Percentiles rank a stretch among this genome's conserved stretches.
Conservation (phyloP, 1,284 basidiomycete species). For the Tremellales sp. region DNA sequence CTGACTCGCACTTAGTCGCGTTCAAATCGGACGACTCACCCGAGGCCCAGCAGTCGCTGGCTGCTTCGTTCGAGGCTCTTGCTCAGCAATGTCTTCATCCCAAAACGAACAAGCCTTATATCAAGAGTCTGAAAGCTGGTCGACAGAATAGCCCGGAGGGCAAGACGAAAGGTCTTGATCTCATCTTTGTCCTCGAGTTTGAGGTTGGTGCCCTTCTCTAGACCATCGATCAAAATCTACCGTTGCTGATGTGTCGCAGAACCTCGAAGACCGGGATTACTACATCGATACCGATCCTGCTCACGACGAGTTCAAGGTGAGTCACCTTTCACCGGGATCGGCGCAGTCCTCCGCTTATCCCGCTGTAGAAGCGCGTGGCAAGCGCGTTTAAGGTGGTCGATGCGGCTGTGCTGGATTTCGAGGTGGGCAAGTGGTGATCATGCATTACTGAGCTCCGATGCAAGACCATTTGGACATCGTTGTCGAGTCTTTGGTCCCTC, state of each 20-base stretch:
- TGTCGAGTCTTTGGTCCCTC: too few relatives aligned
- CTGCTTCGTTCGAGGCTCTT: conserved; percentile 24
- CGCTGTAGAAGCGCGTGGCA: conserved; percentile 9
- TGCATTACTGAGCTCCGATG: too few relatives aligned
- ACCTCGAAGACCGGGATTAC: conserved; percentile 31
- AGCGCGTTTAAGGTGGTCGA: conserved; percentile 18
- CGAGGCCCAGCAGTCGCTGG: conserved; percentile 13
- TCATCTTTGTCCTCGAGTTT: conserved; percentile 42
- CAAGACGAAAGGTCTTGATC: conserved; percentile 29
- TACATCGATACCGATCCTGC: conserved; percentile 35
- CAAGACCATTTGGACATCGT: too few relatives aligned
- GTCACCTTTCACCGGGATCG: too few relatives aligned
- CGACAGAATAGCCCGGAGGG: conserved; percentile 37
- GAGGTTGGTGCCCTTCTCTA: conserved; percentile 15
- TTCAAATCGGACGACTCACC: conserved; percentile 26
- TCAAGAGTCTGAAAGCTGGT: conserved; percentile 31
- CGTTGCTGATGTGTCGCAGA: conserved; percentile 11
- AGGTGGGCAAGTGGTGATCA: conserved; percentile 17
- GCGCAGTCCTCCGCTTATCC: not conserved
- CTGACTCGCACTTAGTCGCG: conserved; percentile 23
- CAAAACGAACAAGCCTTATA: conserved; percentile 24
- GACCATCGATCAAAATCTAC: conserved; percentile 3
- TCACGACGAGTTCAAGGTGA: conserved; percentile 39
- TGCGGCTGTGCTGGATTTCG: conserved; percentile 37
- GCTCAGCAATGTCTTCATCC: conserved; percentile 21